Percentiles rank a stretch among this genome's conserved stretches.
These are phyloP conservation scores for Cymodocea nodosa DNA, from an alignment of 116 monocot species.

Conservation along the genomic window DNA sequence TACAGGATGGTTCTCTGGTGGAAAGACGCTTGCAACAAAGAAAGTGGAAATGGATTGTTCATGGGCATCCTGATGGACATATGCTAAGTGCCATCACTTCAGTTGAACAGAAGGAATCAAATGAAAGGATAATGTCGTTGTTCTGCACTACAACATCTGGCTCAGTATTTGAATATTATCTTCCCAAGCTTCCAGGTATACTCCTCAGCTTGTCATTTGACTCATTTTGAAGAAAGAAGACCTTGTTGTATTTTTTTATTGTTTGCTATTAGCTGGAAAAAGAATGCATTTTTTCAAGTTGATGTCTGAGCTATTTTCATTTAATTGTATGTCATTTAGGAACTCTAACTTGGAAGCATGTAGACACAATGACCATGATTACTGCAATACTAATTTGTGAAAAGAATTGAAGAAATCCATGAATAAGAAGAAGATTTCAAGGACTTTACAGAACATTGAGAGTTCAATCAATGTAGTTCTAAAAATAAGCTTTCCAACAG, in stretches of 20 bases:
- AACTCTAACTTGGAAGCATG: too few relatives aligned
- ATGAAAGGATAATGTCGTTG: conserved; percentile 26
- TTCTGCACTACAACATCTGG: conserved; percentile 57
- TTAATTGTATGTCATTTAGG: too few relatives aligned
- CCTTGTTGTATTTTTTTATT: too few relatives aligned
- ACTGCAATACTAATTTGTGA: too few relatives aligned
- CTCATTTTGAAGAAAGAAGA: too few relatives aligned
- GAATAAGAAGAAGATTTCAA: too few relatives aligned
- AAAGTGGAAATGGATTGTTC: conserved; percentile 85
- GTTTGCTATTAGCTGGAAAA: not conserved
- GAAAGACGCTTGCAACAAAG: conserved; percentile 74
- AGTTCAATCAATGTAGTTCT: too few relatives aligned
- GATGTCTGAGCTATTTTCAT: too few relatives aligned
- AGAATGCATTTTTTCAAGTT: not conserved
- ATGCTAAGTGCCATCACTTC: conserved; percentile 50
- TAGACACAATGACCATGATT: too few relatives aligned
- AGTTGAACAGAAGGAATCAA: conserved; percentile 29
- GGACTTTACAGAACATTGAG: too few relatives aligned
- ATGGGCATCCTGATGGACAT: conserved; percentile 57
- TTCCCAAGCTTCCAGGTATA: conserved; percentile 45
- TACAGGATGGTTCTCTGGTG: conserved; percentile 70
- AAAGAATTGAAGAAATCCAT: too few relatives aligned
- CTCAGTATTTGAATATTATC: conserved; percentile 62
- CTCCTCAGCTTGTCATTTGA: not conserved
- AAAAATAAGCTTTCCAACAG: not conserved